Conservation (phyloP, 441 rosid genomes). For the Adansonia madagascariensis region DNA sequence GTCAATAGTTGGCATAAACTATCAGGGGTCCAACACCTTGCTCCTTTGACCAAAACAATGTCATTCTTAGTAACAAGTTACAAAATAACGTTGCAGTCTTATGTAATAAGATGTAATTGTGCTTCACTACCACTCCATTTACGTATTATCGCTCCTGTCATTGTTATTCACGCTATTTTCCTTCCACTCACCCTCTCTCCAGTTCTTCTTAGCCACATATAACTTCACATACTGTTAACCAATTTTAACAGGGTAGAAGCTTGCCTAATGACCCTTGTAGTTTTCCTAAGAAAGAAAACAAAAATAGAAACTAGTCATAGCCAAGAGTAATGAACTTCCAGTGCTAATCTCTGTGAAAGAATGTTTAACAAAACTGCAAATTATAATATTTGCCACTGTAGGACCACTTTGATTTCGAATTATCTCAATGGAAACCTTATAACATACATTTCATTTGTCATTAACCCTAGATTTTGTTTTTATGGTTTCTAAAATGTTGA, state of each 20-base stretch:
- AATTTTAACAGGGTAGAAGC: background rate
- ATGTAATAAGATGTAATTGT: background rate
- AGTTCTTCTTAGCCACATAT: background rate
- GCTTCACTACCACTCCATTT: background rate
- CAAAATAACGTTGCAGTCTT: background rate
- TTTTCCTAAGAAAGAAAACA: background rate
- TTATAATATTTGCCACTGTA: too few relatives aligned
- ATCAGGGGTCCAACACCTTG: background rate
- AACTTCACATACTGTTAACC: background rate
- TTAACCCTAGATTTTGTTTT: too few relatives aligned
- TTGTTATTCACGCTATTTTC: background rate
- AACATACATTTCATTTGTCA: too few relatives aligned
- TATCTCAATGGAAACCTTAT: too few relatives aligned
- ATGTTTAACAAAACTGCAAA: too few relatives aligned
- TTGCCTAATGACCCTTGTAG: background rate
- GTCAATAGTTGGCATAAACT: conserved; percentile 5
- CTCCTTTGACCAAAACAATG: background rate
- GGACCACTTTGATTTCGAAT: too few relatives aligned
- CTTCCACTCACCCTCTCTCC: background rate
- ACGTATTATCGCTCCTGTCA: background rate
- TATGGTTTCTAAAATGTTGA: background rate
- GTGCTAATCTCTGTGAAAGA: too few relatives aligned
- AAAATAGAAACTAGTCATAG: background rate
- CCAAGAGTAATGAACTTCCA: too few relatives aligned
- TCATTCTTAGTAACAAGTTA: background rate